Evolutionary conservation across 2,329 filamentous ascomycete species (phyloP).

Genomic region (Aspergillus luchuensis): DNA sequence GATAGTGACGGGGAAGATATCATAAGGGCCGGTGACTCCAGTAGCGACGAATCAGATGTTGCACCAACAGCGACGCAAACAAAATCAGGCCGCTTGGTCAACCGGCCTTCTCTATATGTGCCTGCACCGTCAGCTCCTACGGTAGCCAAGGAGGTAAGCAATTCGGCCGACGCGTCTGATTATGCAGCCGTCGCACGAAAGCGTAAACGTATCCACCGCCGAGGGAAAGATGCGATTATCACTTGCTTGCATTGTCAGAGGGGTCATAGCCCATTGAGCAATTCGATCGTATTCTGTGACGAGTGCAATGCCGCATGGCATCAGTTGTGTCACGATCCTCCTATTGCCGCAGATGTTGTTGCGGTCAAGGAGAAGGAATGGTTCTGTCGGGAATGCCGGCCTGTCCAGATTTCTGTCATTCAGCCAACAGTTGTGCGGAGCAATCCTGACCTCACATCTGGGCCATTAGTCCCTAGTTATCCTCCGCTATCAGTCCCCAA

Average conservation of each 20-base stretch:
- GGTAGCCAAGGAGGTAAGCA: constrained; percentile 21
- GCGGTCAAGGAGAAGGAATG: constrained; percentile 68
- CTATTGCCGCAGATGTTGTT: constrained; percentile 70
- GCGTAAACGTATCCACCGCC: constrained; percentile 56
- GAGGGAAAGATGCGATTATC: constrained; percentile 44
- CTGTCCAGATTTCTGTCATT: constrained; percentile 50
- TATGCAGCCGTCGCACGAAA: constrained; percentile 49
- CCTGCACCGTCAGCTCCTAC: constrained; percentile 45
- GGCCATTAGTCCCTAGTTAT: constrained; percentile 9
- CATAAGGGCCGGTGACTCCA: constrained; percentile 39
- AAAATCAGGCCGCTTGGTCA: constrained; percentile 73
- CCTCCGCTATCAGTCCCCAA: constrained; percentile 19
- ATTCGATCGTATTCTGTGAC: constrained; percentile 85
- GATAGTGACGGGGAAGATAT: constrained; percentile 37
- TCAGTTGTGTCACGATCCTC: constrained; percentile 76
- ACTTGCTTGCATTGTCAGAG: constrained; percentile 73
- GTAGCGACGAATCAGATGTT: constrained; percentile 47
- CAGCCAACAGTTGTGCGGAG: constrained; percentile 42
- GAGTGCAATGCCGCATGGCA: constrained; percentile 79
- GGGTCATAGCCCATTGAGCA: constrained; percentile 69
- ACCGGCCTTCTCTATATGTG: constrained; percentile 64
- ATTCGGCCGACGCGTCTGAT: constrained; percentile 11
- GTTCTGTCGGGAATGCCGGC: constrained; percentile 66
- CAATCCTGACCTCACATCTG: constrained; percentile 24
- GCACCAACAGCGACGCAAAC: constrained; percentile 66